Evolutionary conservation across 2,329 filamentous ascomycete species (phyloP).

Genomic region (Beauveria pseudobassiana): DNA sequence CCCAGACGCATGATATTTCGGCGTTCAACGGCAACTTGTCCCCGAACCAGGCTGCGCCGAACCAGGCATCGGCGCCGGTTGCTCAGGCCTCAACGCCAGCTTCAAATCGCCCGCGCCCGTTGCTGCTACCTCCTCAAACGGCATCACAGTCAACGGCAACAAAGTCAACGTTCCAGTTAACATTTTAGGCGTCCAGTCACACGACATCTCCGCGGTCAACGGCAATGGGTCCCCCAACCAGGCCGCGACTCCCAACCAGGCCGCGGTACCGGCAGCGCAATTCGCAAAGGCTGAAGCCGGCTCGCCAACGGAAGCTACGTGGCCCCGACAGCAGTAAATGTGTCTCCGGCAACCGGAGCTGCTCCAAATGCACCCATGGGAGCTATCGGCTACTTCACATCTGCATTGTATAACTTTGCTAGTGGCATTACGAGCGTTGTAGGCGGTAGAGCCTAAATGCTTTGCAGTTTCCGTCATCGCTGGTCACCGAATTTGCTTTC

Average conservation of each 20-base stretch:
- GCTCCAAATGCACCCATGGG: neutral
- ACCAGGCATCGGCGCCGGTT: too few species aligned
- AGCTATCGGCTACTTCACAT: neutral
- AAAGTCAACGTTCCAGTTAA: neutral
- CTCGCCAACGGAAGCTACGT: neutral
- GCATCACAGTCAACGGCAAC: neutral
- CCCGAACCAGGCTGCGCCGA: too few species aligned
- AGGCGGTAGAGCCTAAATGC: neutral
- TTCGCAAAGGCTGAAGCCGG: neutral
- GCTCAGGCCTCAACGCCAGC: too few species aligned
- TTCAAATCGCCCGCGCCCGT: too few species aligned
- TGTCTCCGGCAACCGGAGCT: too few species aligned
- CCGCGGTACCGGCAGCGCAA: neutral
- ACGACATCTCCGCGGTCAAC: neutral
- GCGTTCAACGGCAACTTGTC: neutral
- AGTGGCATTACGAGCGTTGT: neutral
- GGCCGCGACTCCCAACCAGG: neutral
- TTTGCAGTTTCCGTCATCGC: neutral
- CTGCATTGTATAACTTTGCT: neutral
- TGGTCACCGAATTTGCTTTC: too few species aligned
- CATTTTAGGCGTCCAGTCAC: neutral
- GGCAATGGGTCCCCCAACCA: neutral
- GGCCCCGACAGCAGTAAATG: neutral
- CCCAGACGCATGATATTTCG: neutral
- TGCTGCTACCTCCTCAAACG: too few species aligned